phyloP scores from a whole-genome alignment of 2,329 filamentous ascomycete species.

The Fusarium sp. region DNA sequence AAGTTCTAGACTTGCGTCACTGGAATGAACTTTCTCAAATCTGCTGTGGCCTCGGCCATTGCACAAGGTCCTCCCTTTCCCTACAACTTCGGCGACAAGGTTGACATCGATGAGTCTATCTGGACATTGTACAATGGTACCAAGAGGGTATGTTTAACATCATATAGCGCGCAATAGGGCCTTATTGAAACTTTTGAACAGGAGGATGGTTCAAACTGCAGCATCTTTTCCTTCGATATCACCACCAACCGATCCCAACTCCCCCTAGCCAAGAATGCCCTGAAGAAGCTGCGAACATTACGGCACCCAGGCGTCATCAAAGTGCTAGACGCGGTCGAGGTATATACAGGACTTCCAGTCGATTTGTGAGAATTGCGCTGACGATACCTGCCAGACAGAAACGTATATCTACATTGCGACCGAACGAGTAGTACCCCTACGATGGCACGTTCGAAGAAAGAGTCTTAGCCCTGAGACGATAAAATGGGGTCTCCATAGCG shows the following conservation, averaged over 20 bases:
- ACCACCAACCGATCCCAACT: conserved; percentile 82
- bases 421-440: conserved; percentile 86
- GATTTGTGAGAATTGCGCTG: conserved; percentile 32
- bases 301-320: conserved; percentile 95
- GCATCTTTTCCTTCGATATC: conserved; percentile 96
- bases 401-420: conserved; percentile 96
- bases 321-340: conserved; percentile 94
- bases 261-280: conserved; percentile 90
- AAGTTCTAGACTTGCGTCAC: background rate
- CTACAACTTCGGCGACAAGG: conserved; percentile 91
- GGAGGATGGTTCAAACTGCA: conserved; percentile 95
- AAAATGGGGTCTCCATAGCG: conserved; percentile 93
- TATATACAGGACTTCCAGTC: conserved; percentile 52
- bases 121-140: conserved; percentile 98
- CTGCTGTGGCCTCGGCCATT: conserved; percentile 95
- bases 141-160: conserved; percentile 73
- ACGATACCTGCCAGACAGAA: conserved; percentile 75
- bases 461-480: conserved; percentile 91
- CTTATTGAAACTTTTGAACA: conserved; percentile 52
- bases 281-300: conserved; percentile 92
- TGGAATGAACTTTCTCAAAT: conserved; percentile 96
- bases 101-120: conserved; percentile 92
- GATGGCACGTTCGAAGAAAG: conserved; percentile 91
- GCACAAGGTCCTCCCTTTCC: conserved; percentile 94
- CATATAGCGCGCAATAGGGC: background rate